phyloP scores from a whole-genome alignment of 2,329 filamentous ascomycete species.

The Aspergillus sp. region DNA sequence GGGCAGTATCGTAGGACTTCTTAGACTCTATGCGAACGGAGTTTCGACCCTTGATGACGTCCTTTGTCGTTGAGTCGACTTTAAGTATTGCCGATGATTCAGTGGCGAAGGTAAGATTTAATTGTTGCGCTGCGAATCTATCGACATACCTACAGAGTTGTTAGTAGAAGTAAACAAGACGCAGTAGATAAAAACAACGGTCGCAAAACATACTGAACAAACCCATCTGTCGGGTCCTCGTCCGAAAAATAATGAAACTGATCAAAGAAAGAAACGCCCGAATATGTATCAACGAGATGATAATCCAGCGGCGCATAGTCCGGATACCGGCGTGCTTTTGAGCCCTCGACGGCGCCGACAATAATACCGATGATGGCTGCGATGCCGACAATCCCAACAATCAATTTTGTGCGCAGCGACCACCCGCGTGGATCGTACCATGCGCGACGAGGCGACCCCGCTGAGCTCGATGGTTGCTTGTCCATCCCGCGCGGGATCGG shows the following conservation, averaged over 20 bases:
- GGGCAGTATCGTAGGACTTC: constrained; percentile 58
- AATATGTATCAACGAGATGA: constrained; percentile 42
- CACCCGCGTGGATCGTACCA: constrained; percentile 55
- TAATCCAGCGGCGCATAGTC: constrained; percentile 45
- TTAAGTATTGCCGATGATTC: constrained; percentile 54
- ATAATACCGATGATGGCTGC: constrained; percentile 51
- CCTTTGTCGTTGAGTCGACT: constrained; percentile 61
- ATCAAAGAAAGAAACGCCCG: constrained; percentile 45
- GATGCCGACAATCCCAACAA: constrained; percentile 39
- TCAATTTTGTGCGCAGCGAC: constrained; percentile 54
- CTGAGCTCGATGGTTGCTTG: constrained; percentile 3
- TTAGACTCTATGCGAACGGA: constrained; percentile 65
- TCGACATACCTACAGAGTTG: constrained; percentile 39
- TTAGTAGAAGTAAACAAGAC: not conserved
- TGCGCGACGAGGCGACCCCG: not conserved
- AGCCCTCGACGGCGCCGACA: constrained; percentile 43
- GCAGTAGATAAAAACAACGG: too few relatives aligned
- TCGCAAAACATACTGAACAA: constrained; percentile 45
- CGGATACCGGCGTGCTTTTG: constrained; percentile 42
- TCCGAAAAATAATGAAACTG: constrained; percentile 47
- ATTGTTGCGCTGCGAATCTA: constrained; percentile 27
- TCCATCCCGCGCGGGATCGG: not conserved
- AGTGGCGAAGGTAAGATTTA: constrained; percentile 63
- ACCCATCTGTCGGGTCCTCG: constrained; percentile 46
- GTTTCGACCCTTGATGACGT: constrained; percentile 60